Evolutionary conservation across 1,284 basidiomycete genomes (phyloP), one percentile per base, ranked within the genome.

Genomic region (Trichosporon sp.): DNA sequence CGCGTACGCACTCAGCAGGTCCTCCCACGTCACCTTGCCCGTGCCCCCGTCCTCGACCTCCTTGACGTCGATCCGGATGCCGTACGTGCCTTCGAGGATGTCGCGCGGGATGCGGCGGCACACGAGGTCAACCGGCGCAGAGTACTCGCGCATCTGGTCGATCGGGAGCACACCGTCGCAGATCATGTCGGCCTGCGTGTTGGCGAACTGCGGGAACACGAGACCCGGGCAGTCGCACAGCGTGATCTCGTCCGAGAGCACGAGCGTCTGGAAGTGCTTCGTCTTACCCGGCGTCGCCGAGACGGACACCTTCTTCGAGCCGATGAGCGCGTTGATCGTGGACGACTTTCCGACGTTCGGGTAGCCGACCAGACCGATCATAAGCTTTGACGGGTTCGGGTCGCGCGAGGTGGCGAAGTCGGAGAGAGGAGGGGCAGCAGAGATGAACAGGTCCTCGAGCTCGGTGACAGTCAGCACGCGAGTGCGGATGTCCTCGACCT

Each of bases 191-290:
- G 96, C 97, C 77, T 93, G 93, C 2, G 94, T 97, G 38, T 92
- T 93, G 6, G 95, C 92, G 81, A 99, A 99, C 78, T 99, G 97
- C 6, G 97, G 97, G 81, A 99, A 99, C 18, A 99, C 97, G 31
- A 99, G 86, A 84, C 97, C 97, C 13, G 97, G 97, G 85, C 97
- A 99, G 85, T 99, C 97, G 77, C 96, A 99, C n/a, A 99, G 88
- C 13, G 92, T 87, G 64, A 98, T 91, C 2, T 88, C 86, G 31
- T 92, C 88, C 0, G 95, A 95, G 29, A 99, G 87, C 74, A 95
- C 89, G 73, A 98, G 95, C 0, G 97, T 99, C 84, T 99, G 97
- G 86, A 99, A 98, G 84, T 99, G 97, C 81, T 99, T 99, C 32
- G 97, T 99, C 84, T 99, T 98, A 74, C 97, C 95, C 0, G 97